Evolutionary conservation across 768 basidiomycete species (phyloP).

Genomic region (Mycena vitilis): DNA sequence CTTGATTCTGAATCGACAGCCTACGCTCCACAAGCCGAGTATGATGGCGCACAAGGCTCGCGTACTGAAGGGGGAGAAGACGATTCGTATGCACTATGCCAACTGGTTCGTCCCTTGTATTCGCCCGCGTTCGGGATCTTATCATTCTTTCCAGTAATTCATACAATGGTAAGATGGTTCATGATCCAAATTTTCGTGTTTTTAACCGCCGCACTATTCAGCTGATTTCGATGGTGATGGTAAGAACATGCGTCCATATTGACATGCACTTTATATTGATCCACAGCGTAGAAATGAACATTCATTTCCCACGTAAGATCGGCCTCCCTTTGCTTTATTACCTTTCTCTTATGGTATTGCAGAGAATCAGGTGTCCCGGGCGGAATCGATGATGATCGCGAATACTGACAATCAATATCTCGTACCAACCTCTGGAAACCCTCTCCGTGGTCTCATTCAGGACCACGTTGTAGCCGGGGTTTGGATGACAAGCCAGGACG

Average conservation of each 20-base stretch:
- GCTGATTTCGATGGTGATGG: slow-evolving; percentile 96
- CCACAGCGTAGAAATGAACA: slow-evolving; percentile 89
- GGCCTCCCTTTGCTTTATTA: slow-evolving; percentile 3
- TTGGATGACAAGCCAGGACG: slow-evolving; percentile 98
- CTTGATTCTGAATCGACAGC: slow-evolving; percentile 95
- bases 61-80: slow-evolving; percentile 95
- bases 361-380: slow-evolving; percentile 96
- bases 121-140: slow-evolving; percentile 23
- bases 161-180: slow-evolving; percentile 80
- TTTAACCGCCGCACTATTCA: slow-evolving; percentile 40
- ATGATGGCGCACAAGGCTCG: slow-evolving; percentile 99
- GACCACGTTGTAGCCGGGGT: slow-evolving; percentile 99
- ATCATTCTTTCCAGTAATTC: slow-evolving; percentile 77
- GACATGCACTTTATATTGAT: slow-evolving; percentile 32
- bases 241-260: slow-evolving; percentile 44
- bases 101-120: slow-evolving; percentile 79
- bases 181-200: slow-evolving; percentile 4
- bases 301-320: slow-evolving; percentile 95
- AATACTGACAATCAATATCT: slow-evolving; percentile 99
- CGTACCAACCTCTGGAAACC: slow-evolving; percentile 98
- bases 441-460: slow-evolving; percentile 96
- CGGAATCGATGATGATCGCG: slow-evolving; percentile 93
- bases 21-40: slow-evolving; percentile 97
- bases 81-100: slow-evolving; percentile 99
- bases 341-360: slow-evolving; percentile 24